Conservation (phyloP, 345 rosid species). For the Hibiscus tridactylites region DNA sequence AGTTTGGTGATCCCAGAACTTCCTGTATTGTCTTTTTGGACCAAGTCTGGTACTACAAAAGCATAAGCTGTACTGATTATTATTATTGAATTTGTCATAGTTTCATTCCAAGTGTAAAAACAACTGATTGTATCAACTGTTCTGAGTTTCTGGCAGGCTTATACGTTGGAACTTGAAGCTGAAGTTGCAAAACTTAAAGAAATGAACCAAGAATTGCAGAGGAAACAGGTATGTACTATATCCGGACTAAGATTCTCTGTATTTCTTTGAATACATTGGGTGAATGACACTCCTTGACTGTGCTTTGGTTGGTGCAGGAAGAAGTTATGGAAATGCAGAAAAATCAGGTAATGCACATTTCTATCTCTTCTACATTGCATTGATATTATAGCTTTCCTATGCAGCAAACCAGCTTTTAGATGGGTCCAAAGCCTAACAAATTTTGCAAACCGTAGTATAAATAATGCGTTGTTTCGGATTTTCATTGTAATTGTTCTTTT, state of each 20-base stretch:
- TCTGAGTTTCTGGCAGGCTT: constrained; percentile 53
- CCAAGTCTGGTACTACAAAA: not conserved
- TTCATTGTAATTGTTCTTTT: not conserved
- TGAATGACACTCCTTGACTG: constrained; percentile 6
- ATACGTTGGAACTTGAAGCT: constrained; percentile 86
- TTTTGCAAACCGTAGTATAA: not conserved
- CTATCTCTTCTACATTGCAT: not conserved
- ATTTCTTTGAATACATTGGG: not conserved
- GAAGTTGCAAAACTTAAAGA: constrained; percentile 80
- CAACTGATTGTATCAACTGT: not conserved
- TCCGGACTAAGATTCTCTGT: constrained; percentile 9
- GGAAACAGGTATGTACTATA: constrained; percentile 49
- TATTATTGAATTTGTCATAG: not conserved
- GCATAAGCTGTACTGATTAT: not conserved
- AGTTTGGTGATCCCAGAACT: not conserved
- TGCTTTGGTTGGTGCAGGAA: constrained; percentile 39
- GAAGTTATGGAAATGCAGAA: constrained; percentile 47
- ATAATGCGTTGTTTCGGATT: not conserved
- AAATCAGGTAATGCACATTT: constrained; percentile 34
- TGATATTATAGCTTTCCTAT: not conserved
- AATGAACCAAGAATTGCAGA: constrained; percentile 62
- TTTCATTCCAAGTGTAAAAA: not conserved
- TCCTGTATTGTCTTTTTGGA: not conserved
- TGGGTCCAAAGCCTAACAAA: not conserved
- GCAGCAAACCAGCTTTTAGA: not conserved